Evolutionary conservation across 495 filamentous ascomycete species (phyloP), one percentile per base, ranked within the genome.

Genomic region (Letharia columbiana): DNA sequence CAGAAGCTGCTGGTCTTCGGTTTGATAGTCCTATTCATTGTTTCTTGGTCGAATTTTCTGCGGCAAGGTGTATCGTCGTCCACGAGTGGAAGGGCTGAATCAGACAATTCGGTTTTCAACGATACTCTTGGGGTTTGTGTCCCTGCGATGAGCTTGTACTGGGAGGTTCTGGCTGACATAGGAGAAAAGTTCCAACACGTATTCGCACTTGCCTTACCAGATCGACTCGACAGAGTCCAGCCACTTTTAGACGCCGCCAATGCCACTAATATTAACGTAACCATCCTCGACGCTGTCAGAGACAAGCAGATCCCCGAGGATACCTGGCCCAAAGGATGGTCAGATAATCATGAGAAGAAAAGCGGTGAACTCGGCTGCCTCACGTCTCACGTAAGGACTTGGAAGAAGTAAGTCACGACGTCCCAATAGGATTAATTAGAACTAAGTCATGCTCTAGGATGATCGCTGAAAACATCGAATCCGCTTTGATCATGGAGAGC

Each of bases 401-500:
- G 70, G 66, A 63, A 65, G 52, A 69, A 68, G 62, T 62, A 54
- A 50, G 44, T 41, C 40, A 17, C 20, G n/a, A 33, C n/a, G 18
- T 10, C 35, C 13, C n/a, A 49, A 12, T 39, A 37, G 7, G n/a
- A 28, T 28, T 23, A 12, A 1, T 20, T 33, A 17, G 18, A 45
- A 39, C 44, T 28, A 35, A 47, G n/a, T 50, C 47, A 31, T 39
- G 12, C 12, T 45, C 31, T 8, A 77, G 74, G 42, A 73, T 79
- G 1, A 69, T 80, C 47, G 74, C 75, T 42, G 74, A 76, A 12
- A 73, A 75, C 41, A 67, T 78, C 42, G 61, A 73, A 40, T 73
- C 75, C 17, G 79, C 77, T 15, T 68, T 82, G 4, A 75, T 81
- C n/a, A 72, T 82, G 62, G 79, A 82, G 71, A 79, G 80, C 67